Evolutionary conservation across 2,329 filamentous ascomycete genomes (phyloP).

Genomic region (Fusarium ambrosium): DNA sequence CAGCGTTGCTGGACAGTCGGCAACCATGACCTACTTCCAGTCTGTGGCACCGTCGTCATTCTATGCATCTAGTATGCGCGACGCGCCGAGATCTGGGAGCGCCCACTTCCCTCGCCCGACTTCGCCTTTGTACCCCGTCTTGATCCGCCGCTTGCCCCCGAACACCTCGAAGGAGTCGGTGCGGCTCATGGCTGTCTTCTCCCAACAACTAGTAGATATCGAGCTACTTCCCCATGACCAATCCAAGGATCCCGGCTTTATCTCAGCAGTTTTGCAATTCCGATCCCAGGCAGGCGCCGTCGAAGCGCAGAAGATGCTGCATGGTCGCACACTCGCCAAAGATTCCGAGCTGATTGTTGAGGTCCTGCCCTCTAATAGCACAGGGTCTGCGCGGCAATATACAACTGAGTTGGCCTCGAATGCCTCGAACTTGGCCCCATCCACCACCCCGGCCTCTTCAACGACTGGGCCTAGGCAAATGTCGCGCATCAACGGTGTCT

Average conservation of each 20-base stretch:
- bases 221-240: conserved; percentile 65
- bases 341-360: conserved; percentile 70
- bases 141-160: conserved; percentile 68
- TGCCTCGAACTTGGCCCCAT: conserved; percentile 40
- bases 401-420: conserved; percentile 40
- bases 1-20: neutral
- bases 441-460: conserved; percentile 51
- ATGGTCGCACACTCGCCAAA: conserved; percentile 67
- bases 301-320: conserved; percentile 69
- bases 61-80: conserved; percentile 54
- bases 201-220: conserved; percentile 66
- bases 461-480: conserved; percentile 63
- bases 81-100: conserved; percentile 57
- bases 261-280: conserved; percentile 68
- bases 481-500: conserved; percentile 72
- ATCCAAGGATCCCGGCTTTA: conserved; percentile 64
- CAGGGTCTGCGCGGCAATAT: conserved; percentile 49
- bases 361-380: conserved; percentile 59
- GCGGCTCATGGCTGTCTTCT: conserved; percentile 70
- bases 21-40: neutral
- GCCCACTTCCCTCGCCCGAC: conserved; percentile 55
- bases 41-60: conserved; percentile 48
- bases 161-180: conserved; percentile 68
- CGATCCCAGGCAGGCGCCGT: conserved; percentile 65
- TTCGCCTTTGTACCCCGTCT: conserved; percentile 56